A percentile compares a stretch with the other conserved stretches of the same genome.
Evolutionary conservation across 2,329 filamentous ascomycete genomes (phyloP).

Genomic region (Aspergillus vadensis): DNA sequence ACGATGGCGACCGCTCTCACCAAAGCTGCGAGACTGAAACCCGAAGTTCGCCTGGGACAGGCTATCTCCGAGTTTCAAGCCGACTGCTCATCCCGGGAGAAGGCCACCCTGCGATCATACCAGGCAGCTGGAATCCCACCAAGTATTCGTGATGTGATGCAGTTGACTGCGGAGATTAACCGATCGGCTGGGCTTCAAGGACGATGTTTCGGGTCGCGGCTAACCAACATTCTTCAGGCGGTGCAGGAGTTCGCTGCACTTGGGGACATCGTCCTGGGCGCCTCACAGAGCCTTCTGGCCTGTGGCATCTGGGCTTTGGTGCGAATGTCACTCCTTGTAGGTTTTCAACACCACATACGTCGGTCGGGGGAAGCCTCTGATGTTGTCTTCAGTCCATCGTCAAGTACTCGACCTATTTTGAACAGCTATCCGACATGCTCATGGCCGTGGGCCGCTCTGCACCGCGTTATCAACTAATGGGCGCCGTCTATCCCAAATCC

Average conservation of each 20-base stretch:
- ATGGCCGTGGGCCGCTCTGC: too few relatives aligned
- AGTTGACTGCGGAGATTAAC: background rate
- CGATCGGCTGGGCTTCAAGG: background rate
- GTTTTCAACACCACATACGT: too few relatives aligned
- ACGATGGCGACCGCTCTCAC: too few relatives aligned
- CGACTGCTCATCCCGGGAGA: too few relatives aligned
- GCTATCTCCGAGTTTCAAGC: too few relatives aligned
- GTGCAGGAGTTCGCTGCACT: too few relatives aligned
- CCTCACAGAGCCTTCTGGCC: too few relatives aligned
- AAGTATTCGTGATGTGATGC: slow-evolving; percentile 1
- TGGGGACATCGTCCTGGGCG: too few relatives aligned
- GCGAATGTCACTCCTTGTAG: background rate
- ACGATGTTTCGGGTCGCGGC: background rate
- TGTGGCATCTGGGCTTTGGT: too few relatives aligned
- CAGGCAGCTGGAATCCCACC: background rate
- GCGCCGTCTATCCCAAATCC: background rate
- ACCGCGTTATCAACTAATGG: slow-evolving; percentile 4
- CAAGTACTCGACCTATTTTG: background rate
- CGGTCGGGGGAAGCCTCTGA: background rate
- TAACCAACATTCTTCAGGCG: background rate
- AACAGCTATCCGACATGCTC: too few relatives aligned
- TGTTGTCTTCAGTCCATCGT: background rate
- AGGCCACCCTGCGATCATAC: background rate
- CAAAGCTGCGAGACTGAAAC: too few relatives aligned
- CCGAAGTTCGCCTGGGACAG: too few relatives aligned